These are phyloP conservation scores for Diplodia corticola DNA, from an alignment of 2,329 filamentous ascomycete species.

Conservation along the genomic window DNA sequence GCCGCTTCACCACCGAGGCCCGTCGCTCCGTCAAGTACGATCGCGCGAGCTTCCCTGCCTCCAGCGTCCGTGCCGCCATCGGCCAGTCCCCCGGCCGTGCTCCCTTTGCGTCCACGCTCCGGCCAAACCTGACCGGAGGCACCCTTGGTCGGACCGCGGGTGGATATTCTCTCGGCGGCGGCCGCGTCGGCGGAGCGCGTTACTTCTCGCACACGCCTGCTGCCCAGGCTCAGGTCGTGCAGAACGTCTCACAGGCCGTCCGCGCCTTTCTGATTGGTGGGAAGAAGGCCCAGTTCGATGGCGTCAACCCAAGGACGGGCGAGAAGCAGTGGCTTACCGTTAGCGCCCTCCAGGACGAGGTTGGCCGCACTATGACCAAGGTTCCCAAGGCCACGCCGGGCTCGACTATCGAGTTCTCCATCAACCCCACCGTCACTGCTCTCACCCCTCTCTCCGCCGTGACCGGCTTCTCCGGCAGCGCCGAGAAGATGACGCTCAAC, in stretches of 20 bases:
- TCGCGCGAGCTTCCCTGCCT: constrained; percentile 56
- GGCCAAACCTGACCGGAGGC: constrained; percentile 89
- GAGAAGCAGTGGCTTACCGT: constrained; percentile 78
- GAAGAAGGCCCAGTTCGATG: constrained; percentile 84
- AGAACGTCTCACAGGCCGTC: constrained; percentile 92
- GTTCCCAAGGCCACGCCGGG: constrained; percentile 64
- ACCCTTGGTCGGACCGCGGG: constrained; percentile 81
- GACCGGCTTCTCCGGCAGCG: constrained; percentile 48
- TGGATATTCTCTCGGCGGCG: constrained; percentile 78
- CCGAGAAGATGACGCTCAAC: constrained; percentile 64
- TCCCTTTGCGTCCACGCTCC: constrained; percentile 84
- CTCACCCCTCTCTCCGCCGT: constrained; percentile 70
- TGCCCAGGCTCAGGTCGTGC: constrained; percentile 83
- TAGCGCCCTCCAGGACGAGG: constrained; percentile 72
- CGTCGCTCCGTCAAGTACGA: constrained; percentile 47
- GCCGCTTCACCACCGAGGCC: constrained; percentile 55
- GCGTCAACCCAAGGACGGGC: constrained; percentile 65
- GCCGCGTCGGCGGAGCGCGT: constrained; percentile 68
- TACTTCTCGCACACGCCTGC: constrained; percentile 90
- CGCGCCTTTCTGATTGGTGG: constrained; percentile 91
- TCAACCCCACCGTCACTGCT: constrained; percentile 88
- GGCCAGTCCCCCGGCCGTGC: constrained; percentile 70
- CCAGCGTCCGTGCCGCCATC: constrained; percentile 57
- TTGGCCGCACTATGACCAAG: constrained; percentile 65
- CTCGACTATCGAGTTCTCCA: constrained; percentile 82